These are phyloP conservation scores for Beta corolliflora DNA, from an alignment of 179 eudicot species.

Conservation along the genomic window DNA sequence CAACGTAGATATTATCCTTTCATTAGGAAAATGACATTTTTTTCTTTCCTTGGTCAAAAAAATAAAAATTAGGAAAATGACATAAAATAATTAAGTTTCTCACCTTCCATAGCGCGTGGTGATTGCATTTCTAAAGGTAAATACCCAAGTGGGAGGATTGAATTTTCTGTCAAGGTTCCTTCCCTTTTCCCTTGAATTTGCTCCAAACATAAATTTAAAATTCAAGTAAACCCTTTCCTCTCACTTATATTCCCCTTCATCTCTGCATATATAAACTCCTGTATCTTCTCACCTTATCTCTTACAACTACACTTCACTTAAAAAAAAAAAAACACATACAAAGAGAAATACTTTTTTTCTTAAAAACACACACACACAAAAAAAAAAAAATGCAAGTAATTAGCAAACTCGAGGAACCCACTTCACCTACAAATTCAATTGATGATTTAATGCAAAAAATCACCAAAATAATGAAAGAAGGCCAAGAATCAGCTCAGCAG, in stretches of 20 bases:
- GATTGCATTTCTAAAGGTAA: not conserved
- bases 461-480: conserved; percentile 26
- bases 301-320: not conserved
- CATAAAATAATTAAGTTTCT: not conserved
- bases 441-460: conserved; percentile 20
- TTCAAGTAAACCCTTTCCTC: not conserved
- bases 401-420: conserved; percentile 18
- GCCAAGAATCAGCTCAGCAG: conserved; percentile 35
- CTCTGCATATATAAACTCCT: not conserved
- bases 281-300: not conserved
- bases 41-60: too few relatives aligned
- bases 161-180: conserved; percentile 16
- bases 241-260: not conserved
- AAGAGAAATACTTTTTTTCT: not conserved
- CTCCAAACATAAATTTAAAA: not conserved
- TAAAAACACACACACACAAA: not conserved
- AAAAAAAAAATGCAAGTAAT: conserved; percentile 5
- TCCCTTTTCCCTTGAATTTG: conserved; percentile 17
- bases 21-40: not conserved
- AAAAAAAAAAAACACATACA: not conserved
- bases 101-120: not conserved
- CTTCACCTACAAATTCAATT: not conserved
- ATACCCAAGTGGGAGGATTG: not conserved
- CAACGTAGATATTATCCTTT: not conserved
- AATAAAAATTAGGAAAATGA: not conserved